Base-by-base conservation (phyloP, 352 stramenopile species). In the Phytophthora capsici region DNA sequence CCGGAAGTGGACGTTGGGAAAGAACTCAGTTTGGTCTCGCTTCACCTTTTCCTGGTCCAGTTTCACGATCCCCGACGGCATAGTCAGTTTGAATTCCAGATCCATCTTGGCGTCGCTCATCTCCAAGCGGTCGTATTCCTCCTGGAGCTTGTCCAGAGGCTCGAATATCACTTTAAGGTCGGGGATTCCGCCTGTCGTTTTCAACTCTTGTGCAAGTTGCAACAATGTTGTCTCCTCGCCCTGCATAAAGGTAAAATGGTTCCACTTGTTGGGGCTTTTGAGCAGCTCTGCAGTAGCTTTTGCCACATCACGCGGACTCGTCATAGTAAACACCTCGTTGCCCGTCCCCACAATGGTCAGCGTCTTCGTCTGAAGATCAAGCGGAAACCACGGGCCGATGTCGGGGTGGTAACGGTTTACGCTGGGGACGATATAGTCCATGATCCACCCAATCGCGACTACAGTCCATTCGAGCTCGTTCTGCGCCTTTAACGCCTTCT, bases 381-480 rank as follows among this genome's bases (percentile, higher is more conserved):
- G 38, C 0, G 72, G 8, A 34, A 50, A 43, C 6, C 72, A 16
- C 20, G 62, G 61, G 0, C 57, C 69, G n/a, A 67, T 7, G 26
- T 76, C 44, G 7, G 28, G 4, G 45, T 73, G 60, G 51, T 77
- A 62, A 4, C 73, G 72, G 50, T 79, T 79, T 25, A 17, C 22
- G 6, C 36, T 62, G 2, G 71, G 62, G 5, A 84, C 57, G 16
- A 81, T 34, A 48, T 71, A 79, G 46, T 84, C 72, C 38, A 65
- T 57, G 41, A 81, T 4, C 55, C 60, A 75, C 5, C 69, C 69
- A 4, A 73, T 12, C 23, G 45, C 60, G 13, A 81, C 44, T 17
- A 72, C 26, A 1, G 69, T 79, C 72, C 75, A 84, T 45, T 84
- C 72, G 38, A 84, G 6, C 16, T 80, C 62, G 20, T 13, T 69